Base-by-base conservation (phyloP, 1,284 basidiomycete genomes). In the Melampsora americana region DNA sequence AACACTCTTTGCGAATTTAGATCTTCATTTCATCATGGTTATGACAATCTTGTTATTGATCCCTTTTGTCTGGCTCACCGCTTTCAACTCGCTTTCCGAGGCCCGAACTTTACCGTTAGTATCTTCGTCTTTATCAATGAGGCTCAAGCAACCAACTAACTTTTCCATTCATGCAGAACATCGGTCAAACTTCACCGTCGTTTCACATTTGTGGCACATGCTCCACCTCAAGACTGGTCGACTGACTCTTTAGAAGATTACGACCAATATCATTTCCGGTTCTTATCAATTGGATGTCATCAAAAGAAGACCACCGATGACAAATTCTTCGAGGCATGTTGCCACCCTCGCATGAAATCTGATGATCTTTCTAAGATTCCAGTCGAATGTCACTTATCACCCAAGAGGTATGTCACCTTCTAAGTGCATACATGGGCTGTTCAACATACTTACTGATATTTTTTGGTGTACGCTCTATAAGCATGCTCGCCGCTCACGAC, bases 151-250 rank as follows among this genome's bases (percentile, higher is more conserved):
- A 12, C 1, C 12, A 12, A 9, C 39, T 42, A 12, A 42, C 39
- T 12, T 11, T 12, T 42, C 11, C 11, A 53, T 32, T 12, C 26
- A 50, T 6, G 2, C 39, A 75, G 72, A 12, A 50, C 56, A 50
- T 75, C 72, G 50, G 72, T 65, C 14, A 67, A 62, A 35, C 42
- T 75, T 5, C 72, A 75, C 48, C 65, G 72, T 9, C 64, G 72
- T 6, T 56, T 75, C 28, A 75, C 72, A 4, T 75, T 68, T 39
- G 72, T 75, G 5, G 72, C 72, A n/a, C 35, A 68, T 26, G 53
- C 72, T 14, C 53, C 72, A 20, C 72, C 65, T 6, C 50, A 53
- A 28, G 56, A 48, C 26, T 75, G 72, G 72, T 56, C 64, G 16
- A 75, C 46, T 14, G 66, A 42, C 30, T 60, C 72, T 0, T n/a